These are phyloP conservation scores for Alternaria arbusti DNA, from an alignment of 2,329 filamentous ascomycete genomes.

Conservation along the genomic window DNA sequence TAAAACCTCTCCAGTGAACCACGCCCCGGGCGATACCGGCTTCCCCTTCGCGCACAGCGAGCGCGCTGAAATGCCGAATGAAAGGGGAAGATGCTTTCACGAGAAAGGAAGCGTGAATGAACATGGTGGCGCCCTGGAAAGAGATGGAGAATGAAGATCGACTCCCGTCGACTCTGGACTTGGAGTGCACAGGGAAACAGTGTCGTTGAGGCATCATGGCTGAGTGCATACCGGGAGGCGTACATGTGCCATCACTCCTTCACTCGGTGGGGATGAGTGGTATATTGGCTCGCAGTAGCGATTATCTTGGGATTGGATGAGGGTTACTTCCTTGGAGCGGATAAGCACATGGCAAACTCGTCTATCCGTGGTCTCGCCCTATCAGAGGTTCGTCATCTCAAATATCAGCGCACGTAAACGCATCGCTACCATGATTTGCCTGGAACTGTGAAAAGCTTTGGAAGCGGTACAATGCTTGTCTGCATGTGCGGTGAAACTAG, in stretches of 20 bases:
- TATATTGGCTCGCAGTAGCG: too few species aligned
- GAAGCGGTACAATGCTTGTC: background rate
- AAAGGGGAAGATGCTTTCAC: background rate
- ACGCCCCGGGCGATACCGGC: background rate
- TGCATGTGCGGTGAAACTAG: background rate
- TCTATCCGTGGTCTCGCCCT: background rate
- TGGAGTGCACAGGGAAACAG: background rate
- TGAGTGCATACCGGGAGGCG: background rate
- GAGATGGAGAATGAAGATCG: background rate
- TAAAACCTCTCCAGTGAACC: background rate
- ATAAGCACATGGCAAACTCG: background rate
- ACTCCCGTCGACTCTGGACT: background rate
- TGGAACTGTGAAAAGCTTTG: background rate
- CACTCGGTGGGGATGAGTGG: background rate
- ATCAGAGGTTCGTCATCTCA: background rate
- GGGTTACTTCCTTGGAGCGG: background rate
- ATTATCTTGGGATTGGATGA: background rate
- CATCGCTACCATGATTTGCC: background rate
- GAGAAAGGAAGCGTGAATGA: background rate
- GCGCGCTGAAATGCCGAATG: background rate
- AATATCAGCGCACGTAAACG: background rate
- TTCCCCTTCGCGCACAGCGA: background rate
- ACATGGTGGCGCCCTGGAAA: fast-evolving
- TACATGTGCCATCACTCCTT: background rate
- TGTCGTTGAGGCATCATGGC: background rate